Evolutionary conservation across 345 rosid genomes (phyloP), one percentile per base, ranked within the genome.

Genomic region (Brassica cretica): DNA sequence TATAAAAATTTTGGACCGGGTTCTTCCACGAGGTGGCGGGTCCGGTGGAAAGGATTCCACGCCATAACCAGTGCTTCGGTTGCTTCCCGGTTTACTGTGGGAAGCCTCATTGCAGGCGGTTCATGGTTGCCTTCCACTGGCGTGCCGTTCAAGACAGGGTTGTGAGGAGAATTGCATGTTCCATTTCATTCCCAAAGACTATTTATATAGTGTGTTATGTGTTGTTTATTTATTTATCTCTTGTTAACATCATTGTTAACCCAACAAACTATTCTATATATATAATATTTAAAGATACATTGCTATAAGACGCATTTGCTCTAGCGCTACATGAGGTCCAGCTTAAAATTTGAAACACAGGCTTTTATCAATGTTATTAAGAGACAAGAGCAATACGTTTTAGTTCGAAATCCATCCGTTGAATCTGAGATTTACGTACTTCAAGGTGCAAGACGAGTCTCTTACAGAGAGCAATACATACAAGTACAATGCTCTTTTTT

Each of bases 91-190:
- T 94, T 94, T 82, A 87, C 93, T 0, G 93, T 88, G 5, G 88
- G 74, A 16, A 91, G 86, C 76, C 91, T 94, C 56, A 84, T 94
- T 0, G 91, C 87, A 1, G 98, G 98, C 0, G 68, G 63, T 3
- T 86, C 93, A 0, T 94, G 98, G 98, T 62, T 94, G 71, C 95
- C 97, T 0, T 80, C 82, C 8, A 83, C 94, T 3, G 89, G 91
- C 11, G 89, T 92, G 14, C 97, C 92, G 0, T 92, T 91, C 78
- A 73, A 83, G 41, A 35, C 90, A 58, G 89, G 88, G 49, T 86
- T 92, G 64, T 90, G 86, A 88, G 55, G 59, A 70, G 55, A 14
- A n/a, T 69, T 39, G 44, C 12, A 8, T 8, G 44, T 9, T 39
- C 11, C n/a, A n/a, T n/a, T n/a, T n/a, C 9, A 39, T 9, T 33